Percentiles rank a stretch among this genome's conserved stretches.
Evolutionary conservation across 75 land plant species (phyloP).

Genomic region (Ceratopteris richardii): DNA sequence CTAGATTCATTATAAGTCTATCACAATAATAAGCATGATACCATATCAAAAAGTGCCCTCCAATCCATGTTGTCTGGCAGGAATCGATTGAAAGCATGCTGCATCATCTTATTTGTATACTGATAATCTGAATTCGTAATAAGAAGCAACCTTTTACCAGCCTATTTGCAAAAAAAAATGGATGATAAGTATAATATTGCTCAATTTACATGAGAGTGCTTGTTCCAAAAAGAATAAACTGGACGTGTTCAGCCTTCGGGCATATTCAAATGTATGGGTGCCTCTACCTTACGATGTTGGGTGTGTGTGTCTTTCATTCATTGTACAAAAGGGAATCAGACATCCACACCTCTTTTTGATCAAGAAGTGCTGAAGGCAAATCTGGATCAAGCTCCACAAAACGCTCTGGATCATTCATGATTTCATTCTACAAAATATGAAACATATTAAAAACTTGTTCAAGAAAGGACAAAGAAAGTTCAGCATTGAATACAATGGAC

Average conservation of each 20-base stretch:
- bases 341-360: conserved; percentile 85
- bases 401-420: conserved; percentile 80
- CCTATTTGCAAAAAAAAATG: conserved; percentile 37
- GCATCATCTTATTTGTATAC: conserved; percentile 98
- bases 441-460: not conserved
- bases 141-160: conserved; percentile 77
- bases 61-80: conserved; percentile 90
- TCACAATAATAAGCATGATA: conserved; percentile 9
- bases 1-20: too few relatives aligned
- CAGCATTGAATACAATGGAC: not conserved
- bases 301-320: too few relatives aligned
- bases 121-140: conserved; percentile 98
- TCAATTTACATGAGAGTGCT: not conserved
- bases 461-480: not conserved
- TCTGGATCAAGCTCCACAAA: conserved; percentile 98
- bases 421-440: conserved; percentile 57
- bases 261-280: too few relatives aligned
- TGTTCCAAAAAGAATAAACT: not conserved
- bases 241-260: too few relatives aligned
- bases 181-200: not conserved
- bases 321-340: too few relatives aligned
- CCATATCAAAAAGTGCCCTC: conserved; percentile 98
- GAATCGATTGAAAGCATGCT: conserved; percentile 88
- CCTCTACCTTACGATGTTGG: too few relatives aligned
- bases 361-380: conserved; percentile 83